A percentile compares a stretch with the other conserved stretches of the same genome.
Conservation (phyloP, 1,284 basidiomycete species). For the Ustilago loliicola region DNA sequence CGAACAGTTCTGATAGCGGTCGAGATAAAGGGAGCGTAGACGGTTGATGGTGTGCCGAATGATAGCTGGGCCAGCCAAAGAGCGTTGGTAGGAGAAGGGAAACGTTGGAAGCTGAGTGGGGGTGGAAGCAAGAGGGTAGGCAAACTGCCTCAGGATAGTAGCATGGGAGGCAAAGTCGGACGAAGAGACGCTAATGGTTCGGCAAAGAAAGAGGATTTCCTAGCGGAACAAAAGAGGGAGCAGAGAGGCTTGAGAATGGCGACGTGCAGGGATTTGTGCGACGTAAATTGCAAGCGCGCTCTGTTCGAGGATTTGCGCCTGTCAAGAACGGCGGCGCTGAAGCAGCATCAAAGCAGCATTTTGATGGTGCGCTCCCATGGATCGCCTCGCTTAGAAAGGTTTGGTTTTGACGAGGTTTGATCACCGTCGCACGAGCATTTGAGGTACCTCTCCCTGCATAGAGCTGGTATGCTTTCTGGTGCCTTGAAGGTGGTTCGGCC, state of each 20-base stretch:
- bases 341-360: background rate
- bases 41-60: background rate
- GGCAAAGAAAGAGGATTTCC: constrained; percentile 6
- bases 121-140: background rate
- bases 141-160: background rate
- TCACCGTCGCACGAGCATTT: background rate
- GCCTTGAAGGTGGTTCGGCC: too few species aligned
- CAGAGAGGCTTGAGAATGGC: background rate
- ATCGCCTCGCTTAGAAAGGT: background rate
- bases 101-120: background rate
- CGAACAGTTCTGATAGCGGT: background rate
- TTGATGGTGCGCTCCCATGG: background rate
- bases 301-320: constrained; percentile 9
- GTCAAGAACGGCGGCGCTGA: constrained; percentile 1
- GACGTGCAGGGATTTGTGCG: background rate
- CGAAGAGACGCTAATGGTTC: constrained; percentile 5
- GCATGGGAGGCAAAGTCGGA: background rate
- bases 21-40: background rate
- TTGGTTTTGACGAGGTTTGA: constrained; percentile 7
- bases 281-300: constrained; percentile 6
- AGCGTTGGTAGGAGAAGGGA: background rate
- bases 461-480: too few species aligned
- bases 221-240: background rate
- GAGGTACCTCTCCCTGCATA: too few species aligned
- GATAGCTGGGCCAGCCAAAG: constrained; percentile 17